A percentile compares a stretch with the other conserved stretches of the same genome.
phyloP scores from a whole-genome alignment of 208 protist species.

The Novymonas esmeraldas region DNA sequence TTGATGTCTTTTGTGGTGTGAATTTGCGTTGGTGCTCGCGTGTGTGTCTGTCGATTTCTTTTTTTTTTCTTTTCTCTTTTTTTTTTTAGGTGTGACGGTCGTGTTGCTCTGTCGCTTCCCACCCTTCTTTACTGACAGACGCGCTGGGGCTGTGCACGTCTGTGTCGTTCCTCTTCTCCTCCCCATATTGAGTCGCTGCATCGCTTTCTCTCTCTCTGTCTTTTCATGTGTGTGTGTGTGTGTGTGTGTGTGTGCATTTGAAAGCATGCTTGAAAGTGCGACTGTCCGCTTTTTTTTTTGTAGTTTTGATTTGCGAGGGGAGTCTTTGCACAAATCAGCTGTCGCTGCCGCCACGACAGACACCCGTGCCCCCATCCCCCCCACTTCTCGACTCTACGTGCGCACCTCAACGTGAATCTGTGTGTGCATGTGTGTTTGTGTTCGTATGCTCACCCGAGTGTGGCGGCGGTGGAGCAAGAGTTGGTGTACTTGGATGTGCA shows the following conservation, averaged over 20 bases:
- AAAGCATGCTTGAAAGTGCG: too few species aligned
- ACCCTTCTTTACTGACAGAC: background rate
- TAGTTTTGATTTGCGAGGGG: too few species aligned
- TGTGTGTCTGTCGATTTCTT: background rate
- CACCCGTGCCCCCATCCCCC: too few species aligned
- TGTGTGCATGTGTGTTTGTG: background rate
- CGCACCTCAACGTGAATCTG: too few species aligned
- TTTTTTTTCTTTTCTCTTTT: background rate
- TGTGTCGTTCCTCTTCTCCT: constrained; percentile 11
- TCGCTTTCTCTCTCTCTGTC: background rate
- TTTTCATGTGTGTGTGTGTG: constrained; percentile 1
- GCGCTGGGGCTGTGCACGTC: background rate
- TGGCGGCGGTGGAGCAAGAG: too few species aligned
- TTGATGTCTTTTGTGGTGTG: too few species aligned
- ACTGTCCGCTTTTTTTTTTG: too few species aligned
- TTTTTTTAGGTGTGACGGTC: too few species aligned
- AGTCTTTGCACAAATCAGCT: too few species aligned
- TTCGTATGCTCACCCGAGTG: background rate
- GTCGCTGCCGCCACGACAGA: background rate
- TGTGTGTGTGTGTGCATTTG: background rate
- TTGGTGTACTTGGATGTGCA: background rate
- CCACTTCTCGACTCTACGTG: too few species aligned
- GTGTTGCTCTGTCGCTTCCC: background rate
- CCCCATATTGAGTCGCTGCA: background rate
- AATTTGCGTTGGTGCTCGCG: too few species aligned